Percentiles rank a stretch among this genome's conserved stretches.
Conservation (phyloP, 139 green algal species). For the Ulvella scutata region DNA sequence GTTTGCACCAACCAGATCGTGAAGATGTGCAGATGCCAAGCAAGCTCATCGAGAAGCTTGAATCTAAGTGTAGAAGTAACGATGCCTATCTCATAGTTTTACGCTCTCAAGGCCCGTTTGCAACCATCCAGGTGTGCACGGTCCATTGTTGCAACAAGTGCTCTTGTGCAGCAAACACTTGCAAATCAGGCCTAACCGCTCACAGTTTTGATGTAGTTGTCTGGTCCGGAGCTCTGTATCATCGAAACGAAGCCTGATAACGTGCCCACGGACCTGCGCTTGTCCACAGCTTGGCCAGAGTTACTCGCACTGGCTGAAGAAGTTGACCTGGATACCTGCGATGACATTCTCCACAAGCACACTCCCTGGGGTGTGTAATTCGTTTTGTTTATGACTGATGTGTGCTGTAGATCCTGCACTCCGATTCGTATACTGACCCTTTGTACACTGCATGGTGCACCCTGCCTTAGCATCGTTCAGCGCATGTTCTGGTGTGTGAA, state of each 20-base stretch:
- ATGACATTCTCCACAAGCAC: constrained; percentile 67
- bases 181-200: neutral
- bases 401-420: no score
- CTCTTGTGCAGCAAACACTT: neutral
- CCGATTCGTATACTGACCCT: no score
- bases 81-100: constrained; percentile 50
- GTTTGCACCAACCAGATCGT: neutral
- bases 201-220: constrained; percentile 26
- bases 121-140: constrained; percentile 48
- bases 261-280: constrained; percentile 58
- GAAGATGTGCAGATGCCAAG: constrained; percentile 46
- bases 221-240: constrained; percentile 56
- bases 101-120: constrained; percentile 72
- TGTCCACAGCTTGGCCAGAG: constrained; percentile 72
- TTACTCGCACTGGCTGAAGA: constrained; percentile 32
- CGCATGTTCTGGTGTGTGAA: no score
- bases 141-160: neutral
- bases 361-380: constrained; percentile 56
- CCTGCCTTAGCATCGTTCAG: no score
- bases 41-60: constrained; percentile 38
- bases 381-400: no score
- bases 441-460: no score
- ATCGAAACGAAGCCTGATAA: constrained; percentile 88
- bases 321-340: constrained; percentile 50
- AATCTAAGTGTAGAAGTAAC: constrained; percentile 40